Percentiles rank a stretch among this genome's conserved stretches.
phyloP scores from a whole-genome alignment of 352 stramenopile species.

The Plasmopara viticola region DNA sequence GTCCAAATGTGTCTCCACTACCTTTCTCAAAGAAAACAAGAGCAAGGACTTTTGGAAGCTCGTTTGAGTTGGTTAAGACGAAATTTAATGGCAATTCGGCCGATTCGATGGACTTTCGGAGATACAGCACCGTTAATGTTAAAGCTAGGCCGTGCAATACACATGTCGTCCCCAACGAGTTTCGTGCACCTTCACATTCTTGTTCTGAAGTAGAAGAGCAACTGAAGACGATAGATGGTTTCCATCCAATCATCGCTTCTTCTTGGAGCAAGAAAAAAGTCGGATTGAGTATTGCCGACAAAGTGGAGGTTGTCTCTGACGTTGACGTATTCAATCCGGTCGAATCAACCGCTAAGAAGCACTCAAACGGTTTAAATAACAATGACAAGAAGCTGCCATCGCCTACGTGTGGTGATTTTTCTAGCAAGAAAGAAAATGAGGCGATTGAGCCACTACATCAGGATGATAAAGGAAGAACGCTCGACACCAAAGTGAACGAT shows the following conservation, averaged over 20 bases:
- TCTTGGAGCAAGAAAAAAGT: conserved; percentile 1
- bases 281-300: conserved; percentile 12
- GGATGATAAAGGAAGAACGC: background rate
- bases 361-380: background rate
- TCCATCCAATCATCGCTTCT: conserved; percentile 5
- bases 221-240: conserved; percentile 3
- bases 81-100: conserved; percentile 28
- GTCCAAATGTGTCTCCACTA: conserved; percentile 1
- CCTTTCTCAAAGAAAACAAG: conserved; percentile 9
- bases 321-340: conserved; percentile 5
- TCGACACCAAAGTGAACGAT: background rate
- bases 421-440: background rate
- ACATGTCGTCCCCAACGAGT: conserved; percentile 15
- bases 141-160: conserved; percentile 14
- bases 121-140: conserved; percentile 33
- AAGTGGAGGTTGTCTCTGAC: conserved; percentile 9
- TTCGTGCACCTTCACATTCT: conserved; percentile 10
- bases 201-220: conserved; percentile 1
- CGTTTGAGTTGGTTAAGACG: conserved; percentile 21
- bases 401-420: background rate
- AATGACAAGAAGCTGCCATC: conserved; percentile 13
- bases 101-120: conserved; percentile 25
- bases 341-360: conserved; percentile 6
- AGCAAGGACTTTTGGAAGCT: conserved; percentile 24
- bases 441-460: background rate